Evolutionary conservation across 768 basidiomycete genomes (phyloP), one percentile per base, ranked within the genome.

Genomic region (Hebeloma cylindrosporum): DNA sequence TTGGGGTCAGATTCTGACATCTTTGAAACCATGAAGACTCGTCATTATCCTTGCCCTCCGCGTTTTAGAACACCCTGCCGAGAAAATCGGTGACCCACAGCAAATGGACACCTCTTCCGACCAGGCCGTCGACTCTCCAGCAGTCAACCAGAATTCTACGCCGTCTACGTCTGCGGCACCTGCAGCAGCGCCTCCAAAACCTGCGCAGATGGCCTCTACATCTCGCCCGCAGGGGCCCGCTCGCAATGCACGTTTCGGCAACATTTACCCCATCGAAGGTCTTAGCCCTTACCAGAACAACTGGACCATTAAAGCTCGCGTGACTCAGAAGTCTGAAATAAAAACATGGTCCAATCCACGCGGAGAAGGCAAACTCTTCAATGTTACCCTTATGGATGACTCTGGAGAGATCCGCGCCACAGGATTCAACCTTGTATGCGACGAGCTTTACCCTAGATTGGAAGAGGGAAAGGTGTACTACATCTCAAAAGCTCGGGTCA

Each of bases 251-350:
- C 69, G 66, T 25, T 51, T 48, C 31, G 64, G 59, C 38, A 65
- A 67, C 17, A 66, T 74, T 13, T 76, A 84, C 64, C 95, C 94
- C 2, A 98, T 99, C 52, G 95, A 96, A 61, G 88, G 84, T 4
- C 78, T 98, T 33, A 93, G 88, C 59, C 95, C 95, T 7, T 98
- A 97, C 58, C 93, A 96, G 66, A 97, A 95, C 70, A 91, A 91
- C 65, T 99, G 96, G 96, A 93, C 90, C 7, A 95, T 98, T 74
- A 93, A 93, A 63, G 95, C 91, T 21, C 85, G 91, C 30, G 91
- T 97, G 37, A 88, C 83, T 9, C 80, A 88, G 50, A 97, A 95
- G 64, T 80, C 81, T 1, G 96, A 97, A 0, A 82, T 98, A 59
- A 85, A 80, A 55, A 78, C 79, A n/a, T 99, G 86, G 81, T 85